Base-by-base conservation (phyloP, 768 basidiomycete species). In the Lactarius quietus region DNA sequence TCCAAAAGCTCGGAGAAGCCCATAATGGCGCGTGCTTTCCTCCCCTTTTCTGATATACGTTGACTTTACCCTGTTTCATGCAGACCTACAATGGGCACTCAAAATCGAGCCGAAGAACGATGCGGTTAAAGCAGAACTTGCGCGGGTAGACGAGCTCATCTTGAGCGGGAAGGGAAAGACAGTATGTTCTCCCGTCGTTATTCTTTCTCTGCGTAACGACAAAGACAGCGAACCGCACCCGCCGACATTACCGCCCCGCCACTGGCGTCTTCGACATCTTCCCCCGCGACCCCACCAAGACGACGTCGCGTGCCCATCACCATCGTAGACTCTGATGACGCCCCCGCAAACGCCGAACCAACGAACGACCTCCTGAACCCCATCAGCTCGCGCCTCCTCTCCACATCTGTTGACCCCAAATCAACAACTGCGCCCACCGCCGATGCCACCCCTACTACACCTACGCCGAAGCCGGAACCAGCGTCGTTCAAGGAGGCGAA, bases 281-380 rank as follows among this genome's bases (percentile, higher is more conserved):
- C 65, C 23, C 6, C 54, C 41, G 38, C 65, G 57, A 39, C 54
- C 1, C 26, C 63, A 12, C 29, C 53, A 10, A 81, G 79, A 71
- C 80, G 85, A 29, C 80, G 86, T 48, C 83, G 87, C 23, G 78
- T 90, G 14, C 89, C 89, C 0, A 89, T 89, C 41, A 77, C 80
- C 51, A 84, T 88, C 29, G 73, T 88, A 3, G 86, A 87, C 6
- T 57, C 41, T 18, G 36, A n/a, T n/a, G n/a, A 68, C 26, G 57
- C 63, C 17, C 38, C 71, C 6, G 6, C 69, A 14, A 9, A 57
- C 26, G 35, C 69, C 15, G 38, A 28, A 12, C 33, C 66, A 15
- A 33, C 62, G 8, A n/a, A 53, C 20, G n/a, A 36, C n/a, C 35
- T 70, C 28, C 31, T 72, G 51, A 70, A 63, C 14, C 67, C 70